Base-by-base conservation (phyloP, 2,329 filamentous ascomycete species). In the Ophiobolus disseminans region DNA sequence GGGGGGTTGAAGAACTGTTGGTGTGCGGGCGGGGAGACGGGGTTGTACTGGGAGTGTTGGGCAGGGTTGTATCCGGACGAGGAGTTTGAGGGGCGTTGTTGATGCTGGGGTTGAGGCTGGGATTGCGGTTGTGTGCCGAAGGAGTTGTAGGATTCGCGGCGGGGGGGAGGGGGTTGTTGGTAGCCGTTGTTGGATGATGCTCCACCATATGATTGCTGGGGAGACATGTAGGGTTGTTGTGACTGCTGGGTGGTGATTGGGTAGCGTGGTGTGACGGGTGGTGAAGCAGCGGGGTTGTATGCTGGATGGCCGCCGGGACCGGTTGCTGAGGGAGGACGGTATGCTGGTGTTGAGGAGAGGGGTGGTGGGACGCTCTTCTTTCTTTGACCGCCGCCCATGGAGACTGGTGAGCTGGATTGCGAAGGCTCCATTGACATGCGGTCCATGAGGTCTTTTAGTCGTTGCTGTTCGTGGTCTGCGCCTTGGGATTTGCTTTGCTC, bases 361-460 rank as follows among this genome's bases (percentile, higher is more conserved):
- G 76, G 74, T 7, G 74, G 65, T 13, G 76, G 77, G n/a, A 75
- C 70, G 39, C 63, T 67, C 50, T 68, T 70, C 48, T 67, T 68
- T 9, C 63, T 59, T n/a, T n/a, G n/a, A 25, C 62, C 62, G 31
- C 55, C 55, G 8, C 62, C 62, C 28, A 58, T 53, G 11, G 70
- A 73, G 8, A 68, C 62, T 6, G 70, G 70, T 1, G 69, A 70
- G n/a, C 28, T 37, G 2, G 44, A 40, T 6, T 57, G 57, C 1
- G 71, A 72, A 8, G 71, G 69, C 30, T 93, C 90, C 76, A 97
- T 88, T 1, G 91, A 92, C 86, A 97, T 93, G 44, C 92, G 86
- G 67, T 97, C 92, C 94, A 99, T 97, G 31, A 99, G 78, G 32
- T 89, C 89, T 48, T 90, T 86, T 46, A 99, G 77, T 45, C 93